Conservation (phyloP, 164 flowering plant species). For the Magnolia sinica region DNA sequence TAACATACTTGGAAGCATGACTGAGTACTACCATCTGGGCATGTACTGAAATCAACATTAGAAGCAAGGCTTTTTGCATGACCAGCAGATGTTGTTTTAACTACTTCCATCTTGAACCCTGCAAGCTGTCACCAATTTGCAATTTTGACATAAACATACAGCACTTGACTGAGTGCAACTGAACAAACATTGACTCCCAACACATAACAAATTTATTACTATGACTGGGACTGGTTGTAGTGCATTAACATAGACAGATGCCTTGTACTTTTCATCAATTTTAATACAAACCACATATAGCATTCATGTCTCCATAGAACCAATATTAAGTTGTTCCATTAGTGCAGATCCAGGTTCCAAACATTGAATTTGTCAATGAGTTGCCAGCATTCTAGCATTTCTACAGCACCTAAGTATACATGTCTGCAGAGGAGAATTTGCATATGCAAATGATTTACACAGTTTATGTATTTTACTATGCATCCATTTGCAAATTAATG, state of each 20-base stretch:
- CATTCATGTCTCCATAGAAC: no score
- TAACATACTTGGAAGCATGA: slow-evolving; percentile 4
- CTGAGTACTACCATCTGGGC: slow-evolving; percentile 82
- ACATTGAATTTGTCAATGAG: no score
- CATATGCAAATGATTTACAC: no score
- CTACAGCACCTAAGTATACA: no score
- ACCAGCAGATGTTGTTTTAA: slow-evolving; percentile 85
- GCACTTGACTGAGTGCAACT: neutral
- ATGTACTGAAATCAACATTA: slow-evolving; percentile 84
- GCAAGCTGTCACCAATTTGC: slow-evolving; percentile 75
- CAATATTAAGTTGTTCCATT: no score
- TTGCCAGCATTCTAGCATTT: no score
- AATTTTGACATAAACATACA: slow-evolving; percentile 11
- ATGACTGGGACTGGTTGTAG: neutral
- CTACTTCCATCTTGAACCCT: slow-evolving; percentile 88
- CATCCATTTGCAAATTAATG: no score
- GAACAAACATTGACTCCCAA: neutral
- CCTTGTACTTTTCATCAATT: neutral
- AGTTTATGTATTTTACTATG: no score
- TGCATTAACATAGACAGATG: neutral
- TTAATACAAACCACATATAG: no score
- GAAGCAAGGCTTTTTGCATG: slow-evolving; percentile 86
- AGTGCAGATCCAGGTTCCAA: no score
- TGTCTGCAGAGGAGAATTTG: no score
- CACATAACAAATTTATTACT: no score